Base-by-base conservation (phyloP, 768 basidiomycete genomes). In the Xerocomellus chrysenteron region DNA sequence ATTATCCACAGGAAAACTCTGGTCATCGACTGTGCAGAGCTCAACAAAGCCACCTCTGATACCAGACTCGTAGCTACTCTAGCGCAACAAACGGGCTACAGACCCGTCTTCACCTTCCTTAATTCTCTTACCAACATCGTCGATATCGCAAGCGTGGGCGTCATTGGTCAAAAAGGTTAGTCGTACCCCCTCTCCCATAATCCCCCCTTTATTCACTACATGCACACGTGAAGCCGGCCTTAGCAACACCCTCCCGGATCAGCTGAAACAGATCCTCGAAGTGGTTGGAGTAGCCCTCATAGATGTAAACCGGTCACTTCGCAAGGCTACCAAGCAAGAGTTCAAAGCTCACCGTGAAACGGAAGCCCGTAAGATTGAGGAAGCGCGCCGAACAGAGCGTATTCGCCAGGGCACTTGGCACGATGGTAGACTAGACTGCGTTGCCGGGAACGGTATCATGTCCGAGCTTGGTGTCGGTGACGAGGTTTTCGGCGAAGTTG, bases 161-260 rank as follows among this genome's bases (percentile, higher is more conserved):
- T 98, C n/a, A 97, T 97, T 62, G 97, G 97, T 3, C 93, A 97
- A 67, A 98, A 98, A 76, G 83, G 92, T 88, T 52, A 7, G 72
- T 54, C 26, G 8, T 50, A 6, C 10, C 26, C 16, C 12, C 44
- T 16, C 35, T 47, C 6, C 41, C 43, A 21, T 8, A 16, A 5
- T 26, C 17, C 2, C 2, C 35, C 24, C 35, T 39, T 46, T 19
- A 56, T 49, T 58, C 12, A 62, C 35, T n/a, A 2, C 52, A 13
- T 35, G 24, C 40, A 30, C 8, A 6, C 24, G 14, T 52, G 28
- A 57, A 94, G 95, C 91, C 24, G 94, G 97, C 17, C 76, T 98
- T 60, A 87, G 85, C 47, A 86, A 81, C 39, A 86, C 93, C 3
- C 76, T 94, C 14, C 75, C 84, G 17, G 89, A 92, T 42, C 93